A percentile compares a stretch with the other conserved stretches of the same genome.
These are phyloP conservation scores for Colletotrichum camelliae DNA, from an alignment of 2,329 filamentous ascomycete species.

Conservation along the genomic window DNA sequence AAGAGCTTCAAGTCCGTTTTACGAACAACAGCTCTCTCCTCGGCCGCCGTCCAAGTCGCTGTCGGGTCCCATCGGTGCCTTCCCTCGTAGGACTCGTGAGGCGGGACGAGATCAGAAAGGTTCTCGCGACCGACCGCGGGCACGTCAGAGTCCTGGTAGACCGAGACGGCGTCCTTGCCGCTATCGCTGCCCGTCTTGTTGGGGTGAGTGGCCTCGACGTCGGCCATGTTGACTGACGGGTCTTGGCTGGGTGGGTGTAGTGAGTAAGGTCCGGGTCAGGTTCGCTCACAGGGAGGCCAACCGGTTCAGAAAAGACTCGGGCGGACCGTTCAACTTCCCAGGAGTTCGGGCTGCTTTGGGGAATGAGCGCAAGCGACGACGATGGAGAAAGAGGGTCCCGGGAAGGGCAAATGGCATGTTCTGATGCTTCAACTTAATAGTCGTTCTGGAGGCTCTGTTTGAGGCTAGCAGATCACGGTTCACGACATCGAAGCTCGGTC, in stretches of 20 bases:
- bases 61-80: slow-evolving; percentile 63
- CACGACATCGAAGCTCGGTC: slow-evolving; percentile 20
- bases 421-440: slow-evolving; percentile 15
- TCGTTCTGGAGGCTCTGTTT: slow-evolving; percentile 6
- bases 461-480: slow-evolving; percentile 16
- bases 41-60: slow-evolving; percentile 59
- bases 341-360: not conserved
- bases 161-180: slow-evolving; percentile 25
- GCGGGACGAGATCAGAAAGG: slow-evolving; percentile 38
- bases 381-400: not conserved
- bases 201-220: slow-evolving; percentile 30
- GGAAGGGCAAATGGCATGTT: not conserved
- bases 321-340: not conserved
- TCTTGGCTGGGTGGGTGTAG: not conserved
- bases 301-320: not conserved
- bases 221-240: slow-evolving; percentile 27
- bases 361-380: not conserved
- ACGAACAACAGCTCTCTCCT: slow-evolving; percentile 58
- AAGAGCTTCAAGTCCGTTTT: slow-evolving; percentile 58
- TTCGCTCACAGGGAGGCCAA: not conserved
- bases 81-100: slow-evolving; percentile 62
- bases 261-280: not conserved
- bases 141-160: slow-evolving; percentile 26
- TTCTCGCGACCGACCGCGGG: slow-evolving; percentile 43
- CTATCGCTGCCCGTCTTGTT: slow-evolving; percentile 21